Evolutionary conservation across 2,329 filamentous ascomycete species (phyloP), one percentile per base, ranked within the genome.

Genomic region (Apiospora sp.): DNA sequence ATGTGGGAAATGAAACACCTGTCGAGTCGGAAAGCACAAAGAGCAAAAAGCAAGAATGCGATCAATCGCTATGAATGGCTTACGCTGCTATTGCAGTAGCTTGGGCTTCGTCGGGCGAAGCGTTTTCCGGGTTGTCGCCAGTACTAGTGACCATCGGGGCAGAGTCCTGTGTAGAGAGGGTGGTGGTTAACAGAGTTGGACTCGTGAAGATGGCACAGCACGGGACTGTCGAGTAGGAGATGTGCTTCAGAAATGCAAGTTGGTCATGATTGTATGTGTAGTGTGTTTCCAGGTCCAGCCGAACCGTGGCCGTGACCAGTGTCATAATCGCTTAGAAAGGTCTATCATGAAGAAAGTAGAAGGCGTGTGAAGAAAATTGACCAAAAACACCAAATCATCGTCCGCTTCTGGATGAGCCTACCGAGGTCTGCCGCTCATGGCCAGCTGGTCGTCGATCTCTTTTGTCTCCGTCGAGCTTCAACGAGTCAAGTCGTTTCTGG

Each of bases 401-500:
- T 82, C 86, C 85, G 78, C 86, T 88, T 77, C 84, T 84, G 58
- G 84, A 80, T 70, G 88, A 90, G 74, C 89, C 86, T 79, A 87
- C 86, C 75, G 90, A 91, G 78, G 84, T 87, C 81, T 92, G 88
- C 76, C 89, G 87, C 80, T 92, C 90, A 77, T 91, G 89, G 72
- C 85, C 79, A 68, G 81, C 81, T 41, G 87, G 85, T 75, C 87
- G 87, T 75, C 86, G 83, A 72, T 86, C 86, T 78, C 83, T 85
- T 77, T 89, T 87, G 77, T 94, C 92, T 77, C 89, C 93, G 82
- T 98, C 96, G 81, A 98, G 87, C 82, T 96, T 95, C 78, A 98
- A 87, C 70, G 94, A 95, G 83, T 98, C 94, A 76, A 98, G 88
- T 77, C 94, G 90, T 84, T 95, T 94, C 83, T 94, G 92, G 81